Conservation (phyloP, 2,329 filamentous ascomycete genomes). For the Corinectria fuckeliana region DNA sequence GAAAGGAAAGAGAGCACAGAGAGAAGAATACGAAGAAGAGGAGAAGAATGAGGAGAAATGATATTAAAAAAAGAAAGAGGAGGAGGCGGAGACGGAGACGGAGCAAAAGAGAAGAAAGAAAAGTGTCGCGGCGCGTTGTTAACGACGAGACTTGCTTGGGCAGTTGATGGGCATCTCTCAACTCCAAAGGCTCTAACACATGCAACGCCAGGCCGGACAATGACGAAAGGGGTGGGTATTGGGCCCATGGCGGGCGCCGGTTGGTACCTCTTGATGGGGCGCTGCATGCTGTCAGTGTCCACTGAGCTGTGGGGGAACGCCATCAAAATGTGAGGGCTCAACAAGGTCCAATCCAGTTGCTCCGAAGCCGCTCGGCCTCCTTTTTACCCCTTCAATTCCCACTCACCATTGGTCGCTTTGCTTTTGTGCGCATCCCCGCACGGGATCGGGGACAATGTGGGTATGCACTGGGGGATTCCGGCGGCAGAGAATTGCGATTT, state of each 20-base stretch:
- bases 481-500: neutral
- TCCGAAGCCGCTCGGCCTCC: neutral
- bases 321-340: neutral
- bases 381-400: neutral
- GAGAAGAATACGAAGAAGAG: neutral
- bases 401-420: neutral
- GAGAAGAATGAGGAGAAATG: neutral
- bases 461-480: neutral
- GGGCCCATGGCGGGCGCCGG: neutral
- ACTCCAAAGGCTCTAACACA: neutral
- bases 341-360: neutral
- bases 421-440: neutral
- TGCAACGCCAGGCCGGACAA: neutral
- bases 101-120: constrained; percentile 4
- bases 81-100: constrained; percentile 1
- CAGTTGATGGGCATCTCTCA: neutral
- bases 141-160: constrained; percentile 1
- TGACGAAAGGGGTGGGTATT: neutral
- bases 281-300: neutral
- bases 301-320: neutral
- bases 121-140: constrained; percentile 13
- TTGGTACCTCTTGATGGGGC: neutral
- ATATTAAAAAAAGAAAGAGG: neutral
- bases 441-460: constrained; percentile 3
- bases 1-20: neutral